Conservation (phyloP, 768 basidiomycete genomes). For the Dacryopinax spathularia region DNA sequence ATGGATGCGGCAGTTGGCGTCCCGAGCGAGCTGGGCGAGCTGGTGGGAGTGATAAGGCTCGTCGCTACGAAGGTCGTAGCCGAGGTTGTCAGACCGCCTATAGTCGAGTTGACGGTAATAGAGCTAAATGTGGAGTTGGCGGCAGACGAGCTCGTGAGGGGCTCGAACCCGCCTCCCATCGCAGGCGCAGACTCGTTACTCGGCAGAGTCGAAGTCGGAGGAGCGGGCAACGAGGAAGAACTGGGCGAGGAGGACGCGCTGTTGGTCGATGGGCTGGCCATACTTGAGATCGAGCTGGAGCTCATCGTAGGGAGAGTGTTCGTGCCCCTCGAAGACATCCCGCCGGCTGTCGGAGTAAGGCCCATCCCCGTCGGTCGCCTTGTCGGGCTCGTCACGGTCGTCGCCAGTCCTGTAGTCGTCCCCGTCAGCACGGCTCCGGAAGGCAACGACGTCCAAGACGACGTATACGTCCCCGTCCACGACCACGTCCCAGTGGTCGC, state of each 20-base stretch:
- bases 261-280: too few species aligned
- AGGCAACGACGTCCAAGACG: too few species aligned
- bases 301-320: too few species aligned
- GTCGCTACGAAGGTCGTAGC: background rate
- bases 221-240: too few species aligned
- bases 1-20: background rate
- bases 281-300: too few species aligned
- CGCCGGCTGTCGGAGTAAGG: background rate
- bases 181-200: too few species aligned
- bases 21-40: background rate
- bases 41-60: background rate
- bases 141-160: background rate
- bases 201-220: too few species aligned
- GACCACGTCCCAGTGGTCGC: background rate
- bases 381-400: background rate
- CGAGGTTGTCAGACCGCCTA: background rate
- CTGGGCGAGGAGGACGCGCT: too few species aligned
- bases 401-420: background rate
- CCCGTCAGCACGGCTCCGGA: background rate
- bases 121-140: background rate
- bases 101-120: background rate
- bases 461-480: too few species aligned
- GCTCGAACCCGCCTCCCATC: too few species aligned
- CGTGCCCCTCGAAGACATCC: background rate
- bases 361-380: background rate